Evolutionary conservation across 208 protist species (phyloP), one percentile per base, ranked within the genome.

Genomic region (Spongospora subterranea): DNA sequence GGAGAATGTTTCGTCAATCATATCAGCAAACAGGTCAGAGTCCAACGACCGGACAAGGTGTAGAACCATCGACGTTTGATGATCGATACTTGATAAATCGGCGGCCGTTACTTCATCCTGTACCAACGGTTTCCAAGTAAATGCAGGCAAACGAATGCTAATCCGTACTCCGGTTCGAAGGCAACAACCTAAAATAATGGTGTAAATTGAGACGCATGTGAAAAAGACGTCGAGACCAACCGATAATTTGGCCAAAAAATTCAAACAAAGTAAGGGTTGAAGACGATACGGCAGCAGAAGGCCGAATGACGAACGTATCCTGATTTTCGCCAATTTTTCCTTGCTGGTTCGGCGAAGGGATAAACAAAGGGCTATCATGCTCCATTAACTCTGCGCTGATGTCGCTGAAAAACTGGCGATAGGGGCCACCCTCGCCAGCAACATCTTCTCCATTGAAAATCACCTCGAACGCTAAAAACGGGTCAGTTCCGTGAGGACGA

Each of bases 321-420:
- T 82, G 71, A 82, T 82, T 82, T 13, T 82, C 71, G 17, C 71
- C 71, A 43, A 82, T 82, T 45, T n/a, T n/a, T 40, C 71, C 71
- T 35, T 82, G 71, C 71, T 82, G 71, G n/a, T 82, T 82, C 17
- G 71, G 71, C 6, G 17, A 82, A 40, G 71, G 71, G 6, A 82
- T 43, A 43, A 82, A 82, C 17, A 82, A n/a, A 35, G 71, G 71
- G n/a, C n/a, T 82, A n/a, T 45, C n/a, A 43, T 13, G 6, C n/a
- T 13, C 39, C 39, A 89, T 13, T 38, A 89, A n/a, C 50, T 89
- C 88, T 29, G 1, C 20, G 46, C 45, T 64, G 20, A 89, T 89
- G 50, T 89, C 88, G 29, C 45, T 89, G 50, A 89, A 89, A n/a
- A 89, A 60, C 39, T 89, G 88, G 32, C 88, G 88, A 60, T 89